phyloP scores from a whole-genome alignment of 2,329 filamentous ascomycete genomes.

The Fusarium nygamai region DNA sequence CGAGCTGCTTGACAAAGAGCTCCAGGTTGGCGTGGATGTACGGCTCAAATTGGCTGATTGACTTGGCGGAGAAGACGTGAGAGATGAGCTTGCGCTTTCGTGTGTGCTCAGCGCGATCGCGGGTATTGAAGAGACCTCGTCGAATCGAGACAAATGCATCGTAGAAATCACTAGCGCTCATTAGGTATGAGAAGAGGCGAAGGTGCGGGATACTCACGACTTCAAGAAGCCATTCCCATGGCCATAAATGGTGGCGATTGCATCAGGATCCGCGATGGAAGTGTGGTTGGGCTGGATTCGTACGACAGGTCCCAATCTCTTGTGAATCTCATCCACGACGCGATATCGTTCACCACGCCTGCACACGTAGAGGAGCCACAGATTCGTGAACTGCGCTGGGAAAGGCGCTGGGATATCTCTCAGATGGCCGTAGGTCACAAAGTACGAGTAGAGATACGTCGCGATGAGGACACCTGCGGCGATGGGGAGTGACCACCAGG shows the following conservation, averaged over 20 bases:
- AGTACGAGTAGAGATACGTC: slow-evolving; percentile 69
- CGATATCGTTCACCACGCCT: slow-evolving; percentile 73
- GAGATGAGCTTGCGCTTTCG: slow-evolving; percentile 90
- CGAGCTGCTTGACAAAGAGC: slow-evolving; percentile 78
- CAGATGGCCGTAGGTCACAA: slow-evolving; percentile 63
- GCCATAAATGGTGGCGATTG: slow-evolving; percentile 81
- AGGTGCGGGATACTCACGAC: slow-evolving; percentile 56
- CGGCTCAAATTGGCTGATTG: slow-evolving; percentile 84
- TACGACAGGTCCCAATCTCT: slow-evolving; percentile 80
- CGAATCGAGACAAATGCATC: slow-evolving; percentile 90
- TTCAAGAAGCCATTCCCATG: slow-evolving; percentile 82
- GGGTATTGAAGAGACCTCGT: slow-evolving; percentile 88
- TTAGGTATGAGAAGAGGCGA: background rate
- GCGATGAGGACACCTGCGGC: slow-evolving; percentile 60
- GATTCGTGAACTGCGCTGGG: slow-evolving; percentile 73
- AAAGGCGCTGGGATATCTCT: slow-evolving; percentile 70
- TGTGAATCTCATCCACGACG: slow-evolving; percentile 76
- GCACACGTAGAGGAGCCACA: slow-evolving; percentile 78
- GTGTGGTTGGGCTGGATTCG: slow-evolving; percentile 87
- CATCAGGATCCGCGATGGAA: slow-evolving; percentile 81
- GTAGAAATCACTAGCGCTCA: slow-evolving; percentile 75
- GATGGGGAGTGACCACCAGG: slow-evolving; percentile 58
- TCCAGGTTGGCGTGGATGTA: slow-evolving; percentile 86
- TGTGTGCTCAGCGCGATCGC: slow-evolving; percentile 82
- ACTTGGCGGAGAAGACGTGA: slow-evolving; percentile 87